Percentiles rank a stretch among this genome's conserved stretches.
phyloP scores from a whole-genome alignment of 2,329 filamentous ascomycete species.

The Fusarium nurragi region DNA sequence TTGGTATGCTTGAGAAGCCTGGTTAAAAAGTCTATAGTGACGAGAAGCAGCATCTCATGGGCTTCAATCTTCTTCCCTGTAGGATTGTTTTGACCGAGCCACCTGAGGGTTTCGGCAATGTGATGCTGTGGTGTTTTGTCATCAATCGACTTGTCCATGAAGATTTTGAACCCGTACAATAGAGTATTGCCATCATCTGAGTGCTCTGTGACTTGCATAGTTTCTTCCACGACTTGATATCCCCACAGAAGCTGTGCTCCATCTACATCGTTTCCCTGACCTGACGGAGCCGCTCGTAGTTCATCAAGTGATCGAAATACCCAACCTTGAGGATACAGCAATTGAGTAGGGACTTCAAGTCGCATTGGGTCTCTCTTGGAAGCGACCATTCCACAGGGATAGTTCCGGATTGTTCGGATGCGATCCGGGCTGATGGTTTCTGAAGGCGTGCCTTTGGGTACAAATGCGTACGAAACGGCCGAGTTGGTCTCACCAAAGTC shows the following conservation, averaged over 20 bases:
- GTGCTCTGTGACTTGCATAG: background rate
- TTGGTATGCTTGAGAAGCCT: background rate
- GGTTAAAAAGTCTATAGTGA: background rate
- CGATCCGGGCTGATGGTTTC: background rate
- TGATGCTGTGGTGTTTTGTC: background rate
- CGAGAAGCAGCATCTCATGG: background rate
- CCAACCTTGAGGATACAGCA: background rate
- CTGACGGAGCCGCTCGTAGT: background rate
- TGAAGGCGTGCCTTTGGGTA: background rate
- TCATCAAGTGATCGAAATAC: background rate
- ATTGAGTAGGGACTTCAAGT: background rate
- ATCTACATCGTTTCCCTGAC: background rate
- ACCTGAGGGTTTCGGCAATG: background rate
- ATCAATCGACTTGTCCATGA: background rate
- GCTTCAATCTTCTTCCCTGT: background rate
- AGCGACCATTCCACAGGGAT: background rate
- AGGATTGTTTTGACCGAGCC: background rate
- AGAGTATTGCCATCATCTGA: background rate
- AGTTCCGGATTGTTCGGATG: background rate
- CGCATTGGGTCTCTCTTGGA: background rate
- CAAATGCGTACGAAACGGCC: background rate
- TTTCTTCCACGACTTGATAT: background rate
- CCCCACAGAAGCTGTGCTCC: background rate
- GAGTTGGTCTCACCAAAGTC: slow-evolving; percentile 14
- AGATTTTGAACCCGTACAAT: background rate